Conservation (phyloP, 371 early-diverging fungal species). For the Saksenaea oblongispora region DNA sequence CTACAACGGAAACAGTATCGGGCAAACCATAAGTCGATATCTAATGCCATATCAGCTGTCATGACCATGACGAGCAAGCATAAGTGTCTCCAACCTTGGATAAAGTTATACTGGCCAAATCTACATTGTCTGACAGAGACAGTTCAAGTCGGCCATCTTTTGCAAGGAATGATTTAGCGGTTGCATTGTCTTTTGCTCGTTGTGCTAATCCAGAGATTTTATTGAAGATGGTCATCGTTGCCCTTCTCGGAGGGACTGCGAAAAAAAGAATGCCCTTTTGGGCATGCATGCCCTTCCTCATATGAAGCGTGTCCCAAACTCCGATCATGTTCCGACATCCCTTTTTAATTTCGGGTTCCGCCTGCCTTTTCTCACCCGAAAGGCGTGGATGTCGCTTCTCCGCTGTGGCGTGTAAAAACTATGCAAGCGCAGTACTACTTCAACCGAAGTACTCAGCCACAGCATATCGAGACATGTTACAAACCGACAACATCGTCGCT, state of each 20-base stretch:
- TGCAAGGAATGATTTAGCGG: constrained; percentile 32
- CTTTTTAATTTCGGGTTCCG: no score
- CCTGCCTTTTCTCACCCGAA: no score
- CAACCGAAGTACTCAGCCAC: no score
- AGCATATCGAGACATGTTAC: no score
- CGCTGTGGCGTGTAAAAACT: no score
- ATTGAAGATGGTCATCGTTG: constrained; percentile 38
- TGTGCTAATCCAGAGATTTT: constrained; percentile 42
- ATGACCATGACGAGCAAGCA: neutral
- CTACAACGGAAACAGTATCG: constrained; percentile 42
- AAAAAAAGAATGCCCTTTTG: neutral
- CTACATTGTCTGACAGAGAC: constrained; percentile 30
- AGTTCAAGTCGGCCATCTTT: constrained; percentile 46
- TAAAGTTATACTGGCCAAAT: constrained; percentile 21
- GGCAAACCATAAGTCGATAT: constrained; percentile 54
- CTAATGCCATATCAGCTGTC: constrained; percentile 12
- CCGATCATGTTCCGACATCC: no score
- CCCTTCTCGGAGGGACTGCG: constrained; percentile 3
- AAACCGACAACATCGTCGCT: no score
- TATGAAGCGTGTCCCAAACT: no score
- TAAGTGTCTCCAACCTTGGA: constrained; percentile 3
- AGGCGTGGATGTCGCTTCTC: no score
- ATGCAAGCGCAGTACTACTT: no score
- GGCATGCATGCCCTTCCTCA: no score
- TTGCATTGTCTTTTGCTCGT: constrained; percentile 43